Conservation (phyloP, 441 rosid species). For the Jatropha podagrica region DNA sequence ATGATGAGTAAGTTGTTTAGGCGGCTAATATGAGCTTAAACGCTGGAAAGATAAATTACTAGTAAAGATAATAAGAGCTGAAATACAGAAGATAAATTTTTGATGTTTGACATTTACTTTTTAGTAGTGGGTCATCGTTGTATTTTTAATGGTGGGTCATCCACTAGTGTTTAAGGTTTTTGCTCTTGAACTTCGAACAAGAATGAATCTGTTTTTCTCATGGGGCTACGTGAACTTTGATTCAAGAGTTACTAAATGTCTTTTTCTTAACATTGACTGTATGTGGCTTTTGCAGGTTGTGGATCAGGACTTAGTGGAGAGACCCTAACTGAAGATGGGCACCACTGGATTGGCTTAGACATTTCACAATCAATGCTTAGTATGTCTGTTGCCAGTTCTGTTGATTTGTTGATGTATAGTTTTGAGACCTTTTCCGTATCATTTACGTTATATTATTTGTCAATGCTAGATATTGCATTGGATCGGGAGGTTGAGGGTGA, state of each 20-base stretch:
- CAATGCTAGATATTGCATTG: slow-evolving; percentile 61
- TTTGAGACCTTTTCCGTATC: not conserved
- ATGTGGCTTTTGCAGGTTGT: slow-evolving; percentile 51
- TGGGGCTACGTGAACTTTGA: not conserved
- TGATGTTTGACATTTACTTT: not conserved
- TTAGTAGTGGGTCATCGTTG: not conserved
- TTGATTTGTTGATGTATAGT: not conserved
- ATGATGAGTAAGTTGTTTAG: not conserved
- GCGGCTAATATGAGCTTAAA: not conserved
- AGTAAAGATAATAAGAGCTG: not conserved
- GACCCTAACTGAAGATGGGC: slow-evolving; percentile 78
- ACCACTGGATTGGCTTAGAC: slow-evolving; percentile 88
- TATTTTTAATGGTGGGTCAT: not conserved
- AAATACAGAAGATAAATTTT: not conserved
- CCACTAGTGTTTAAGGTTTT: not conserved
- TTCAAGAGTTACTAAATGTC: not conserved
- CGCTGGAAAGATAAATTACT: not conserved
- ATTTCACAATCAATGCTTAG: slow-evolving; percentile 87
- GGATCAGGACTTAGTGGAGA: slow-evolving; percentile 94
- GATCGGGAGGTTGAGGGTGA: slow-evolving; percentile 92
- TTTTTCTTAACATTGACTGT: not conserved
- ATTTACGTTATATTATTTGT: not conserved
- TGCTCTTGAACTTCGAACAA: not conserved
- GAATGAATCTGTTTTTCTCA: not conserved
- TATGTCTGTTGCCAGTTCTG: slow-evolving; percentile 25